A percentile compares a stretch with the other conserved stretches of the same genome.
These are phyloP conservation scores for Xerocomus potaroensis DNA, from an alignment of 768 basidiomycete genomes.

Conservation along the genomic window DNA sequence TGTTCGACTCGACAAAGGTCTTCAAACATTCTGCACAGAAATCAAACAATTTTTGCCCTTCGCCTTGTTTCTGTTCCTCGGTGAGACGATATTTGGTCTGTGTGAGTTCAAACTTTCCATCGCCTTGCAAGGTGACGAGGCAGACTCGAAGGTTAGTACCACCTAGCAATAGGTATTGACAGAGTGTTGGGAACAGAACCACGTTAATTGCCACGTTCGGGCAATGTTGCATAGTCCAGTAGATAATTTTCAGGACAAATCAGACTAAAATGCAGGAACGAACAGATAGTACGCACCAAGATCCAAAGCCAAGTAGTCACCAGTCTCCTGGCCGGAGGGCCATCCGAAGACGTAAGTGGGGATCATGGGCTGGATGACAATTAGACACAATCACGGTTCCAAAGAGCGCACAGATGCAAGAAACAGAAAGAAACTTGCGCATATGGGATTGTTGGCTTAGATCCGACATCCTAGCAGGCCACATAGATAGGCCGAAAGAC, in stretches of 20 bases:
- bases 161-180: constrained; percentile 38
- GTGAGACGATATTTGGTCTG: constrained; percentile 96
- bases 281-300: constrained; percentile 53
- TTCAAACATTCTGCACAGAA: constrained; percentile 95
- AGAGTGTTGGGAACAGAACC: background rate
- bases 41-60: constrained; percentile 94
- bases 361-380: constrained; percentile 73
- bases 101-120: constrained; percentile 95
- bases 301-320: constrained; percentile 87
- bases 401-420: too few species aligned
- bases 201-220: background rate
- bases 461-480: background rate
- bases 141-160: constrained; percentile 99
- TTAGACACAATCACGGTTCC: constrained; percentile 3
- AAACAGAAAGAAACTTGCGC: background rate
- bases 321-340: constrained; percentile 86
- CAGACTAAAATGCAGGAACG: background rate
- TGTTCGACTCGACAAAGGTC: constrained; percentile 78
- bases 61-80: constrained; percentile 97
- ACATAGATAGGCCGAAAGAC: background rate
- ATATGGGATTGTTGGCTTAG: background rate
- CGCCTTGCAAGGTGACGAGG: constrained; percentile 86
- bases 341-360: constrained; percentile 96
- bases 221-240: background rate
- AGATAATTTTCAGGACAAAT: background rate